A percentile compares a stretch with the other conserved stretches of the same genome.
Evolutionary conservation across 2,329 filamentous ascomycete genomes (phyloP).

Genomic region (Stemphylium beticola): DNA sequence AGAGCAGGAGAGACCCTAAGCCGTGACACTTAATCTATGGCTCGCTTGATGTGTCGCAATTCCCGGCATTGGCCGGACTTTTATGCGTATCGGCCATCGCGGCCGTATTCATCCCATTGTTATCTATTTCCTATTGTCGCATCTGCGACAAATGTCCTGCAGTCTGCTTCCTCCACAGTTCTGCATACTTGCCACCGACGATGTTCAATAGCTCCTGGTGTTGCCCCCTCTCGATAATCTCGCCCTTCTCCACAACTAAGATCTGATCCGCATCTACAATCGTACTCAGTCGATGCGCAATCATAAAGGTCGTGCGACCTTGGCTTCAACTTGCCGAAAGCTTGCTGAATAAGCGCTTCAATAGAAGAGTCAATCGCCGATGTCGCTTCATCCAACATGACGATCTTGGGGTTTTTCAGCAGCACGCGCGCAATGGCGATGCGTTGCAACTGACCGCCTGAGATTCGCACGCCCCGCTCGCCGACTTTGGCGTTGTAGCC

Average conservation of each 20-base stretch:
- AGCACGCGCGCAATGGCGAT: conserved; percentile 75
- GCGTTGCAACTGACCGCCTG: conserved; percentile 70
- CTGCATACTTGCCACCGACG: conserved; percentile 72
- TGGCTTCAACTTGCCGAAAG: conserved; percentile 64
- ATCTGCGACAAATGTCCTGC: conserved; percentile 36
- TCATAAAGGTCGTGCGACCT: conserved; percentile 70
- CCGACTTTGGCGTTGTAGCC: conserved; percentile 50
- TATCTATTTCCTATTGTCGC: no score
- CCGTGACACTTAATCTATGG: no score
- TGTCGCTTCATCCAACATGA: conserved; percentile 87
- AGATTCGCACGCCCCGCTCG: conserved; percentile 56
- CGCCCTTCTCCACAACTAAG: conserved; percentile 75
- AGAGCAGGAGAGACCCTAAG: no score
- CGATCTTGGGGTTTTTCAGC: conserved; percentile 79
- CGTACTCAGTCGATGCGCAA: conserved; percentile 81
- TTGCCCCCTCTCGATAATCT: conserved; percentile 77
- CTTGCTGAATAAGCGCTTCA: conserved; percentile 70
- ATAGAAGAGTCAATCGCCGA: conserved; percentile 81
- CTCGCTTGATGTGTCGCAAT: no score
- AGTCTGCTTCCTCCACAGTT: conserved; percentile 88
- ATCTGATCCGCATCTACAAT: conserved; percentile 88
- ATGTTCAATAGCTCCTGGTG: conserved; percentile 76
- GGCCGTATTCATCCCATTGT: no score
- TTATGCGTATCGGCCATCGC: no score
- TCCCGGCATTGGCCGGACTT: no score